These are phyloP conservation scores for Filobasidium floriforme DNA, from an alignment of 768 basidiomycete species.

Conservation along the genomic window DNA sequence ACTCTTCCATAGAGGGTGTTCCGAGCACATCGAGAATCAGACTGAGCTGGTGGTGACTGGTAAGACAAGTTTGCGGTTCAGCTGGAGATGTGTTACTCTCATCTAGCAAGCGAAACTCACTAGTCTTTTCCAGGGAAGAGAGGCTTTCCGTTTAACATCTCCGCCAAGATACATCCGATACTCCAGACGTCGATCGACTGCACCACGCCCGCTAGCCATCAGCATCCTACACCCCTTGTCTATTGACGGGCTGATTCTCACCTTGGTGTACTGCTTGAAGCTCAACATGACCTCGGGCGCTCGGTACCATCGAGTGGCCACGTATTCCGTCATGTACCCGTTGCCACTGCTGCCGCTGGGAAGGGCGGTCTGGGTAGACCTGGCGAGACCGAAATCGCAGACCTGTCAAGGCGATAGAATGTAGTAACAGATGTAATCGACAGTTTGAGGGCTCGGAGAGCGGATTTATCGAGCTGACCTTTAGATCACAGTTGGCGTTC, in stretches of 20 bases:
- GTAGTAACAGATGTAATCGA: no score
- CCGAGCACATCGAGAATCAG: constrained; percentile 95
- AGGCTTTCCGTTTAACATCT: constrained; percentile 95
- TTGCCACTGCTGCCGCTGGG: constrained; percentile 27
- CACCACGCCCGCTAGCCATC: background rate
- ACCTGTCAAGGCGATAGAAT: constrained; percentile 25
- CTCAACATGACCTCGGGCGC: constrained; percentile 83
- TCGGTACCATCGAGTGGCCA: constrained; percentile 76
- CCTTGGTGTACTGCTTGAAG: constrained; percentile 96
- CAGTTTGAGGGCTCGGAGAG: no score
- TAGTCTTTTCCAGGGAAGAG: constrained; percentile 86
- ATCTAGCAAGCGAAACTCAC: constrained; percentile 48
- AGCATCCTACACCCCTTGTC: background rate
- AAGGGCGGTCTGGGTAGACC: constrained; percentile 44
- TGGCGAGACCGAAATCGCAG: constrained; percentile 56
- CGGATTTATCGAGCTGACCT: constrained; percentile 55
- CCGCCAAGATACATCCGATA: constrained; percentile 55
- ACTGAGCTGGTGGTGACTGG: constrained; percentile 88
- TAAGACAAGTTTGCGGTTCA: background rate
- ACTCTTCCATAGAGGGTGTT: constrained; percentile 93
- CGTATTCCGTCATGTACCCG: constrained; percentile 52
- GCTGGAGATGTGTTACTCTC: background rate
- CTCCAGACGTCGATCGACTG: constrained; percentile 48
- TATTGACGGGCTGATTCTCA: constrained; percentile 14
- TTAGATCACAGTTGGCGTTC: constrained; percentile 94